phyloP scores from a whole-genome alignment of 352 stramenopile species.

The Blastocystis sp. region DNA sequence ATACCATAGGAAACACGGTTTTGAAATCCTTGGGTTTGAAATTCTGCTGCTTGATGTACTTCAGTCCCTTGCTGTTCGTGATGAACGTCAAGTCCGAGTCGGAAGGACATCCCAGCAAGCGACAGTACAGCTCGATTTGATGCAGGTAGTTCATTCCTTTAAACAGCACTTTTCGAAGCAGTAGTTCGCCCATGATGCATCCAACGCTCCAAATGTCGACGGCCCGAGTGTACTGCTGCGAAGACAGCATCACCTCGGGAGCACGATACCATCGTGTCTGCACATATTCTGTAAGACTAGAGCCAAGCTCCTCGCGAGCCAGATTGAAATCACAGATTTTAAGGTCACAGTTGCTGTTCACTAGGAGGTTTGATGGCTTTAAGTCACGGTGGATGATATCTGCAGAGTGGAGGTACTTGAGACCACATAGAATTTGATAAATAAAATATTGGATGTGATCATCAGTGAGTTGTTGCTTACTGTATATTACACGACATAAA shows the following conservation, averaged over 20 bases:
- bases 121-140: slow-evolving; percentile 91
- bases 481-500: slow-evolving; percentile 81
- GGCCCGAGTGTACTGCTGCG: slow-evolving; percentile 89
- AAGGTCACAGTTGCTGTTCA: slow-evolving; percentile 89
- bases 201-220: slow-evolving; percentile 93
- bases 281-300: slow-evolving; percentile 78
- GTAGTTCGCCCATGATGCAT: slow-evolving; percentile 98
- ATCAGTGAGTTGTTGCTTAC: slow-evolving; percentile 78
- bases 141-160: slow-evolving; percentile 85
- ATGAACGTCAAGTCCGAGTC: slow-evolving; percentile 92
- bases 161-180: slow-evolving; percentile 92
- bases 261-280: slow-evolving; percentile 86
- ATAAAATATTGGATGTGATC: slow-evolving; percentile 87
- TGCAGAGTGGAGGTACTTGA: slow-evolving; percentile 93
- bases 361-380: slow-evolving; percentile 88
- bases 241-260: slow-evolving; percentile 93
- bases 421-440: slow-evolving; percentile 85
- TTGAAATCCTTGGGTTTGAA: not conserved
- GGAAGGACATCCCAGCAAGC: slow-evolving; percentile 82
- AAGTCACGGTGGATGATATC: slow-evolving; percentile 91
- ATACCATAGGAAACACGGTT: not conserved
- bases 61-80: slow-evolving; percentile 75
- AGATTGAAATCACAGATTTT: slow-evolving; percentile 90
- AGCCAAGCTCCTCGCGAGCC: slow-evolving; percentile 73
- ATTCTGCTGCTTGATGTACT: slow-evolving; percentile 64